Base-by-base conservation (phyloP, 2,329 filamentous ascomycete genomes). In the Apiospora phragmitis region DNA sequence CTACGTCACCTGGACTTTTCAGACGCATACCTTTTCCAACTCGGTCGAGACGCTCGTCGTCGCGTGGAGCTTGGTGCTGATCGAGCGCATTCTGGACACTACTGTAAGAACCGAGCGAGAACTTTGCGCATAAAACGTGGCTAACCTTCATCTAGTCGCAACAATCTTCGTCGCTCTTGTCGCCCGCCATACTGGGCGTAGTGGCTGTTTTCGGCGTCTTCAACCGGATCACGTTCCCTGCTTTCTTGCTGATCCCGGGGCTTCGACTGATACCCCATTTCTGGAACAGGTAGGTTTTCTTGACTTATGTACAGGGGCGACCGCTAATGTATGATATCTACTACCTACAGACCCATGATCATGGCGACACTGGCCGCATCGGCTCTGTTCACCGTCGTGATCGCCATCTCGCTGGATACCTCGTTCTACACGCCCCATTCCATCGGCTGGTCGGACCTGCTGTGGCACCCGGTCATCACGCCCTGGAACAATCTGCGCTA, bases 1-100 rank as follows among this genome's bases (percentile, higher is more conserved):
- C 35, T 99, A 98, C 83, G 95, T 98, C 76, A 99, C 96, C 66
- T 99, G 96, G 95, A 98, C 95, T 62, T 97, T 95, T 83, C 96
- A 99, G 83, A 96, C 94, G 24, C 96, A 99, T 82, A 98, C 96
- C 16, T 98, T 99, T 81, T 98, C 95, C 73, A 99, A 99, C 83
- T 97, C 95, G 72, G 89, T 98, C 75, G 96, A 99, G 84, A 98
- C 96, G 3, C 85, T 99, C 76, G 88, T 95, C 68, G 94, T 99
- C 68, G 89, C 94, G 69, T 99, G 96, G 96, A 95, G 93, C 78
- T 83, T 99, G 81, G 95, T 98, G 66, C 84, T 99, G 80, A 95
- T 98, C 72, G 91, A 93, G 81, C 91, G 95, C 79, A 96, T 98
- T 75, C 86, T 92, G 65, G 91, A 92, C 74, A 90, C 92, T 77